A percentile compares a stretch with the other conserved stretches of the same genome.
phyloP scores from a whole-genome alignment of 2,329 filamentous ascomycete genomes.

The Elsinoe ampelina region DNA sequence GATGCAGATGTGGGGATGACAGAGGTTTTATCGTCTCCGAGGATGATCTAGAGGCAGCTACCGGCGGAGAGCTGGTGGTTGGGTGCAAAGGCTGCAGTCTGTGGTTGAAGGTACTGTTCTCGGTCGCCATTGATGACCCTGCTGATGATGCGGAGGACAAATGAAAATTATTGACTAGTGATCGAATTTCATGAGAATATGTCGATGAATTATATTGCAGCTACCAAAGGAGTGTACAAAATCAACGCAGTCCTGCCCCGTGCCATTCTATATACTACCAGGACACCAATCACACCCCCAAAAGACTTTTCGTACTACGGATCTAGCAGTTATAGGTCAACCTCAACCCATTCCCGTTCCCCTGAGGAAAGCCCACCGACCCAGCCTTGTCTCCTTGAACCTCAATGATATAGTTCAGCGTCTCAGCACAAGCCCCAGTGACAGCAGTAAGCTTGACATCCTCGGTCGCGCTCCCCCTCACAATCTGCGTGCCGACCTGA shows the following conservation, averaged over 20 bases:
- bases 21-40: constrained; percentile 48
- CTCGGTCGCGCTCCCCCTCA: background rate
- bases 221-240: background rate
- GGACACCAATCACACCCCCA: background rate
- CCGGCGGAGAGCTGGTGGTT: constrained; percentile 47
- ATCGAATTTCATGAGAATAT: background rate
- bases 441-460: constrained; percentile 8
- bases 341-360: constrained; percentile 4
- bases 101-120: constrained; percentile 53
- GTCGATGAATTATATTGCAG: background rate
- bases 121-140: constrained; percentile 32
- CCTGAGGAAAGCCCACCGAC: background rate
- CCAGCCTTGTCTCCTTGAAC: constrained; percentile 8
- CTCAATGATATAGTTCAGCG: constrained; percentile 6
- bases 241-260: background rate
- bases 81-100: constrained; percentile 56
- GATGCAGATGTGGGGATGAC: constrained; percentile 51
- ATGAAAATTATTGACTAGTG: background rate
- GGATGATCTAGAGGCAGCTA: constrained; percentile 43
- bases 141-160: background rate
- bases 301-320: background rate
- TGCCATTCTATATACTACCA: background rate
- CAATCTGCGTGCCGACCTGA: constrained; percentile 3
- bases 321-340: constrained; percentile 6
- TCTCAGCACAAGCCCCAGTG: background rate